phyloP scores from a whole-genome alignment of 169 alveolate genomes.

The Plasmodium chabaudi region DNA sequence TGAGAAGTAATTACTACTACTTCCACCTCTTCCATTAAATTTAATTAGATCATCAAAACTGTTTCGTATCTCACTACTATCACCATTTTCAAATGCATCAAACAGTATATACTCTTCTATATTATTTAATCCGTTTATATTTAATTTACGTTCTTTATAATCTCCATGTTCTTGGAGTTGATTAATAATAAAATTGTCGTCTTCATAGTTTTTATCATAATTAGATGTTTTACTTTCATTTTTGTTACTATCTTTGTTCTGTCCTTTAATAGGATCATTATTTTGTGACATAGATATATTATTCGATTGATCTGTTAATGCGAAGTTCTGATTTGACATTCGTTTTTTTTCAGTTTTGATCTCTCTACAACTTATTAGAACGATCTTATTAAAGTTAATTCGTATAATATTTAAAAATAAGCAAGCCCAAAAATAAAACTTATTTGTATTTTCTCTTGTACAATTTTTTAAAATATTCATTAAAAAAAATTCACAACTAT shows the following conservation, averaged over 20 bases:
- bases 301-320: too few species aligned
- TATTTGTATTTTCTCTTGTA: slow-evolving; percentile 21
- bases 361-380: background rate
- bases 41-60: background rate
- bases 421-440: slow-evolving; percentile 66
- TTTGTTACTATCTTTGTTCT: background rate
- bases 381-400: slow-evolving; percentile 23
- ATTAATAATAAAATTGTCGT: too few species aligned
- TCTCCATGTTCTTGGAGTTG: too few species aligned
- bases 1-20: background rate
- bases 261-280: background rate
- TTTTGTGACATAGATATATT: too few species aligned
- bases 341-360: background rate
- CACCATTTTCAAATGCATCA: background rate
- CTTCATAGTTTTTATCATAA: too few species aligned
- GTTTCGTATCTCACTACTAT: background rate
- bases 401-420: slow-evolving; percentile 26
- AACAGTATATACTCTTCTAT: background rate
- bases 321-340: too few species aligned
- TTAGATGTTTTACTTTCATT: background rate
- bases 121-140: too few species aligned
- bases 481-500: slow-evolving; percentile 24
- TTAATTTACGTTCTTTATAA: too few species aligned
- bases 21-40: background rate
- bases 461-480: slow-evolving; percentile 37